Base-by-base conservation (phyloP, 1,284 basidiomycete species). In the Rhodotorula mucilaginosa region DNA sequence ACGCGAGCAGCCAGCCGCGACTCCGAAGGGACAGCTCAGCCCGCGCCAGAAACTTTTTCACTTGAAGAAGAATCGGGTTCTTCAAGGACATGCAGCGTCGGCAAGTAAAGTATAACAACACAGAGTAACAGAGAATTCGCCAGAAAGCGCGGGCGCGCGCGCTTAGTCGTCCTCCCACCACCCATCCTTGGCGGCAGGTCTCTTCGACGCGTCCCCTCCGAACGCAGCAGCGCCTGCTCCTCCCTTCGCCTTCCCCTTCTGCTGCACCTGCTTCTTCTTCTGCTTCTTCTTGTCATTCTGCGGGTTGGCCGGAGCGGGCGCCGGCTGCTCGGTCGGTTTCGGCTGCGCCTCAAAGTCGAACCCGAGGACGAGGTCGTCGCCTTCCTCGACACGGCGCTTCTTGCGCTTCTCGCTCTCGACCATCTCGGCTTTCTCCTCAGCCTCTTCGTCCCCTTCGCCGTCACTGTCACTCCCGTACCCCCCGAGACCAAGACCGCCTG, bases 151-250 rank as follows among this genome's bases (percentile, higher is more conserved):
- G 23, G 10, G 16, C 3, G 0, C 1, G 49, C 39, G 1, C 29
- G 23, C 47, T 56, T 56, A 74, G 3, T 69, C 70, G 34, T 77
- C 74, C 31, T 76, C 74, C 76, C 76, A 77, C 76, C 76, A 77
- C 3, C 73, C 68, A 13, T 58, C 72, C 56, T 60, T 70, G 26
- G 66, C 67, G n/a, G 54, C 26, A 3, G 72, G 73, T 52, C 74
- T 57, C 58, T 69, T 67, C 66, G 62, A 66, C 51, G 44, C 47
- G 52, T 69, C 74, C 5, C 66, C 64, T 67, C 64, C 67, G 64
- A 65, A 49, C 58, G 51, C 65, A 61, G 48, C 18, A 46, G 34
- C 49, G 23, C n/a, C 52, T 5, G 31, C 60, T 34, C 46, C 21
- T 13, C 52, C 56, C 48, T 54, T 52, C 7, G 4, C 52, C 13